Evolutionary conservation across 768 basidiomycete genomes (phyloP), one percentile per base, ranked within the genome.

Genomic region (Pulveroboletus sp.): DNA sequence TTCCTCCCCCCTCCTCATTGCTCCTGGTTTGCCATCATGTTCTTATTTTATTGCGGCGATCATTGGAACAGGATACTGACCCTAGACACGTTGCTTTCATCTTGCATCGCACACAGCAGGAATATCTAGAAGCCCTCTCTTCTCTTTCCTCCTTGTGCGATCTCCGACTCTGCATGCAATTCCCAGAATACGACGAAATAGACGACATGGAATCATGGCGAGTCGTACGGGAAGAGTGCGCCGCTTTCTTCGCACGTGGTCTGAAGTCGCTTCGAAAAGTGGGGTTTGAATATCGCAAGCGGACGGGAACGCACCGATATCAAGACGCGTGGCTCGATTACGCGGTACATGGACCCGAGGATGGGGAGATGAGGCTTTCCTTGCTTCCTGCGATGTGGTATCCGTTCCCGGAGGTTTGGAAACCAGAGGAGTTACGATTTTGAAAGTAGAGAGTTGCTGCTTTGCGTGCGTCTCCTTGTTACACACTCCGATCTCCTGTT

Each of bases 301-400:
- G 68, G 13, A 64, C 69, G 8, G 68, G 68, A 27, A 71, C 68
- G 3, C 68, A 69, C 38, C 44, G 65, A 34, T 69, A 69, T 48
- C 68, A 69, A 49, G 68, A 69, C 31, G 62, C 69, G 23, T 69
- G 68, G 68, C 62, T 71, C 14, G 68, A 69, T 50, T 71, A 64
- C 42, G 64, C 55, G 29, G 53, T 63, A 40, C 52, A 48, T 48
- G 56, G 59, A 3, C 58, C 54, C 6, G 57, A 53, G 19, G 52
- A 54, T 19, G 60, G 55, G 16, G 58, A 65, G 22, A 45, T 55
- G 19, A 55, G 38, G 24, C 55, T 68, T 29, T 55, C 45, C 3
- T 53, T 27, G 5, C 56, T 68, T 17, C 65, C 69, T 20, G 51
- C 60, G 37, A 43, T 59, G 58, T 68, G 68, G 68, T 69, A 69